Conservation (phyloP, 2,329 filamentous ascomycete genomes). For the Colletotrichum lini region DNA sequence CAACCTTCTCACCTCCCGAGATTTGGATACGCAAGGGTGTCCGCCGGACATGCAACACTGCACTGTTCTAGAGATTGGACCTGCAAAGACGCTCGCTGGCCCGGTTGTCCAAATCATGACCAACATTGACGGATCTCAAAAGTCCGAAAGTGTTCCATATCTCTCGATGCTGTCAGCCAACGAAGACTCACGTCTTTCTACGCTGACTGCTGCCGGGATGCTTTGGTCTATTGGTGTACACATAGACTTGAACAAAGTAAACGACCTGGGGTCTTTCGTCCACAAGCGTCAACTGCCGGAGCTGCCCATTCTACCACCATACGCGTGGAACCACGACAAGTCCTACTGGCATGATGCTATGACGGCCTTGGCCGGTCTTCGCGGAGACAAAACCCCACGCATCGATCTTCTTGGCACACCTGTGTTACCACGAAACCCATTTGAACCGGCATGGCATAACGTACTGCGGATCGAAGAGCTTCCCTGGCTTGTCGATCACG, state of each 20-base stretch:
- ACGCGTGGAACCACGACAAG: slow-evolving; percentile 29
- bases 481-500: slow-evolving; percentile 59
- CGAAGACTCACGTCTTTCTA: slow-evolving; percentile 10
- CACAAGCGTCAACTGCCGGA: slow-evolving; percentile 8
- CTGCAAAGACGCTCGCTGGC: slow-evolving; percentile 48
- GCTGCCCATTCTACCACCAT: slow-evolving; percentile 36
- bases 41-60: not conserved
- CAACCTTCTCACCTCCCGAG: slow-evolving; percentile 45
- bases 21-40: no score
- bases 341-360: slow-evolving; percentile 27
- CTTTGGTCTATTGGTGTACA: slow-evolving; percentile 17
- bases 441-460: slow-evolving; percentile 23
- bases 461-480: slow-evolving; percentile 5
- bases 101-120: slow-evolving; percentile 47
- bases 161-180: slow-evolving; percentile 20
- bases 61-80: slow-evolving; percentile 48
- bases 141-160: not conserved
- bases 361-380: not conserved
- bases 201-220: slow-evolving; percentile 11
- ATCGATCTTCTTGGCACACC: slow-evolving; percentile 33
- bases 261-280: not conserved
- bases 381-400: slow-evolving; percentile 6
- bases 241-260: slow-evolving; percentile 8
- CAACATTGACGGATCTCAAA: not conserved
- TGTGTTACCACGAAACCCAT: slow-evolving; percentile 5